phyloP scores from a whole-genome alignment of 345 rosid species.

The Moricandia arvensis region DNA sequence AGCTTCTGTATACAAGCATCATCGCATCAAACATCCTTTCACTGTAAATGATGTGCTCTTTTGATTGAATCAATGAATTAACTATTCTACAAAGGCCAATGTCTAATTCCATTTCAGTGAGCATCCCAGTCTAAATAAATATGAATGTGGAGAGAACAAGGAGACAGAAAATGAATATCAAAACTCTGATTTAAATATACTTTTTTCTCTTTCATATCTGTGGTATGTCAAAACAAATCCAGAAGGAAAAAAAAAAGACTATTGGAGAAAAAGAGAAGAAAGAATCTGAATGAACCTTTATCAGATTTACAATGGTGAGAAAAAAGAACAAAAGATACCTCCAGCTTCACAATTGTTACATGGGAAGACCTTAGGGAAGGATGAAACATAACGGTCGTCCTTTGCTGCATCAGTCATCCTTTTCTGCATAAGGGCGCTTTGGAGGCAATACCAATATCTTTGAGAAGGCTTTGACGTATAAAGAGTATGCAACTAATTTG shows the following conservation, averaged over 20 bases:
- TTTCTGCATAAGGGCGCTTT: conserved; percentile 11
- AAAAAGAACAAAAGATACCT: conserved; percentile 32
- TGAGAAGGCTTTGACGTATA: conserved; percentile 26
- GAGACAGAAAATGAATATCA: neutral
- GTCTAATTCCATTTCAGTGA: neutral
- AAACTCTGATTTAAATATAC: conserved; percentile 15
- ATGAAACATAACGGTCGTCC: conserved; percentile 15
- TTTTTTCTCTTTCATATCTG: conserved; percentile 31
- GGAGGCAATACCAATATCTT: conserved; percentile 30
- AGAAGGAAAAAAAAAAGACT: conserved; percentile 5
- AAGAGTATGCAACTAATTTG: conserved; percentile 20
- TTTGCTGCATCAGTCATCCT: conserved; percentile 13
- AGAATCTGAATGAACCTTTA: conserved; percentile 35
- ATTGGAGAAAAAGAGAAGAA: conserved; percentile 29
- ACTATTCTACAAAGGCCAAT: conserved; percentile 1
- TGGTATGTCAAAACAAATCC: conserved; percentile 30
- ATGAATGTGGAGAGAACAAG: neutral
- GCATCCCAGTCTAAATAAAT: conserved; percentile 6
- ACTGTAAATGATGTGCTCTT: conserved; percentile 24
- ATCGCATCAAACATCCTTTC: conserved; percentile 6
- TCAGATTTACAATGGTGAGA: conserved; percentile 35
- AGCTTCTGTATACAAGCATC: conserved; percentile 23
- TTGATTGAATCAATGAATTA: conserved; percentile 10
- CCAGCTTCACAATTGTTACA: conserved; percentile 31
- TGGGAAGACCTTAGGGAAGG: conserved; percentile 22